Conservation (phyloP, 2,329 filamentous ascomycete species). For the Alternaria rosae region DNA sequence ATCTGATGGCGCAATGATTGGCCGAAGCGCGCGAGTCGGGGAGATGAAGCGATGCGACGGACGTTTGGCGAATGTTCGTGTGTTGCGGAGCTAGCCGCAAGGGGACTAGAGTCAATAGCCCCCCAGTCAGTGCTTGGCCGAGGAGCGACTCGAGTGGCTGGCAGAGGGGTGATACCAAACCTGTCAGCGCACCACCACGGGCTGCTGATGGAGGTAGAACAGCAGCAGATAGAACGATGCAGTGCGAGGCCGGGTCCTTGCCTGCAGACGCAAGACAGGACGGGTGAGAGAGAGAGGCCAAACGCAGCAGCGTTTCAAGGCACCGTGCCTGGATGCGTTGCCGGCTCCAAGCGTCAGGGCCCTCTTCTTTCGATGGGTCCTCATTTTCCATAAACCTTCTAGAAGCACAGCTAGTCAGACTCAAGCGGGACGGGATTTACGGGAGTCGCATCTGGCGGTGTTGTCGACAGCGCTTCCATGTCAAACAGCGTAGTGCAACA, state of each 20-base stretch:
- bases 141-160: slow-evolving; percentile 16
- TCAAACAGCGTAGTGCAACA: slow-evolving; percentile 34
- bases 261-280: slow-evolving; percentile 21
- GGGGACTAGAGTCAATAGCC: slow-evolving; percentile 16
- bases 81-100: slow-evolving; percentile 19
- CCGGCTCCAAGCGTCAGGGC: slow-evolving; percentile 26
- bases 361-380: slow-evolving; percentile 30
- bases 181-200: slow-evolving; percentile 8
- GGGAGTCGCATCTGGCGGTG: slow-evolving; percentile 30
- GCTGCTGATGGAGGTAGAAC: slow-evolving; percentile 20
- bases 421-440: slow-evolving; percentile 33
- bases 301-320: slow-evolving; percentile 38
- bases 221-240: slow-evolving; percentile 14
- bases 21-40: slow-evolving; percentile 38
- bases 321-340: slow-evolving; percentile 16
- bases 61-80: slow-evolving; percentile 37
- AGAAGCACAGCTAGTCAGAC: slow-evolving; percentile 46
- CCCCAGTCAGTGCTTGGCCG: slow-evolving; percentile 14
- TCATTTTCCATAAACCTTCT: slow-evolving; percentile 48
- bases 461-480: slow-evolving; percentile 29
- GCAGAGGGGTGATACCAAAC: slow-evolving; percentile 21
- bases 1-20: slow-evolving; percentile 29
- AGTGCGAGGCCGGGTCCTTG: slow-evolving; percentile 5
- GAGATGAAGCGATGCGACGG: slow-evolving; percentile 45
- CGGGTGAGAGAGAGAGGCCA: slow-evolving; percentile 14